Evolutionary conservation across 2,329 filamentous ascomycete species (phyloP).

Genomic region (Colletotrichum tropicale): DNA sequence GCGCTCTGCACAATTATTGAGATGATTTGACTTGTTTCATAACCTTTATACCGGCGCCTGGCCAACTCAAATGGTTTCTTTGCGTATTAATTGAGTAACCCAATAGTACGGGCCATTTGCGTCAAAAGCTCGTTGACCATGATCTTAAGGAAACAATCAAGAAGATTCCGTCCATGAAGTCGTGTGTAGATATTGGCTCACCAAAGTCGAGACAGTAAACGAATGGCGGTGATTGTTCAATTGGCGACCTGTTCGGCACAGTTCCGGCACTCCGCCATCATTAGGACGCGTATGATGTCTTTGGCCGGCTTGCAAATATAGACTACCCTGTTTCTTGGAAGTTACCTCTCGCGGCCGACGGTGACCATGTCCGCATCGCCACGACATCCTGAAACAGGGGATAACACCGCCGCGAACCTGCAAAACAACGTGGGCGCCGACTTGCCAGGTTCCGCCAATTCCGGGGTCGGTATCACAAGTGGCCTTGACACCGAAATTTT

Average conservation of each 20-base stretch:
- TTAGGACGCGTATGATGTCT: not conserved
- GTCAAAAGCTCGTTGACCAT: not conserved
- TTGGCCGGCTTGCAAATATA: not conserved
- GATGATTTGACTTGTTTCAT: not conserved
- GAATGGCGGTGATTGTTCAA: not conserved
- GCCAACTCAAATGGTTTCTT: not conserved
- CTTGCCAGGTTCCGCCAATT: not conserved
- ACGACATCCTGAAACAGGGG: not conserved
- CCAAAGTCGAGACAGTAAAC: not conserved
- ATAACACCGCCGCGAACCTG: not conserved
- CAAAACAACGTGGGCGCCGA: not conserved
- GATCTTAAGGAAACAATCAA: not conserved
- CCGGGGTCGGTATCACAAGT: not conserved
- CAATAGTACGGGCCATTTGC: not conserved
- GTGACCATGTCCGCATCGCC: not conserved
- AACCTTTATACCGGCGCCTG: not conserved
- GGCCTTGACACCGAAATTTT: not conserved
- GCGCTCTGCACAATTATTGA: rapidly evolving
- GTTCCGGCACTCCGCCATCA: not conserved
- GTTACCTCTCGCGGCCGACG: not conserved
- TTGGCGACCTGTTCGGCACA: not conserved
- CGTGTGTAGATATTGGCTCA: not conserved
- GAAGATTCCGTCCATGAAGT: not conserved
- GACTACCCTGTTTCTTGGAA: not conserved
- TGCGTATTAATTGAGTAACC: not conserved